Evolutionary conservation across 495 filamentous ascomycete species (phyloP).

Genomic region (Hyaloscypha finlandica): DNA sequence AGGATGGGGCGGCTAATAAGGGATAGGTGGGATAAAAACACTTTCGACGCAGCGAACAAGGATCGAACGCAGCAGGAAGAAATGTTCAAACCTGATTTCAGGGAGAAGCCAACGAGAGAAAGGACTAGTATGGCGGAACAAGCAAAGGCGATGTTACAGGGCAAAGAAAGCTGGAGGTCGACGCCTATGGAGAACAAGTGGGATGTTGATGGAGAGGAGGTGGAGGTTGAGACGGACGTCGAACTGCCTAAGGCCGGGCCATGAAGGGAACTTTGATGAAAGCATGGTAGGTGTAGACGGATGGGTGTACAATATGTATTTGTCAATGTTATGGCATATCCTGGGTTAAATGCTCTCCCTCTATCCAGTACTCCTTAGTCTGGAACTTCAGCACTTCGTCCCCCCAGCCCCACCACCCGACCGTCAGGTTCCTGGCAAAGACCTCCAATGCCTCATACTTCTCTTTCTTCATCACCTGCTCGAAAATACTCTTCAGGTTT

Average conservation of each 20-base stretch:
- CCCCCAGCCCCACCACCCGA: constrained; percentile 89
- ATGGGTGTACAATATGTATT: constrained; percentile 13
- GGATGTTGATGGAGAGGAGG: constrained; percentile 27
- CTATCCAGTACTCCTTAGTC: constrained; percentile 64
- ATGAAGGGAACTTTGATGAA: not conserved
- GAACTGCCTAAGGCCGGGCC: constrained; percentile 17
- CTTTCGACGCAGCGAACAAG: constrained; percentile 42
- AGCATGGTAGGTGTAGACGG: constrained; percentile 5
- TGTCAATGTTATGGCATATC: not conserved
- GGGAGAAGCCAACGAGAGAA: constrained; percentile 38
- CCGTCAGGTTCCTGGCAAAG: constrained; percentile 83
- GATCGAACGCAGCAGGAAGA: constrained; percentile 35
- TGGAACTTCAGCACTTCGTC: constrained; percentile 86
- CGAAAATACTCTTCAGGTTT: constrained; percentile 48
- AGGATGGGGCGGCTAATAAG: constrained; percentile 19
- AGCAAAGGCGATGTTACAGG: constrained; percentile 58
- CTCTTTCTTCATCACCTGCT: constrained; percentile 40
- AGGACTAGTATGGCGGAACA: constrained; percentile 48
- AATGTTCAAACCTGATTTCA: constrained; percentile 27
- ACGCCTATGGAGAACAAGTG: constrained; percentile 30
- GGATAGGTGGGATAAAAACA: constrained; percentile 54
- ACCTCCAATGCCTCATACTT: constrained; percentile 75
- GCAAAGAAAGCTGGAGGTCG: constrained; percentile 41
- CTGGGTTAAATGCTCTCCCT: constrained; percentile 11
- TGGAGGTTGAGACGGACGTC: constrained; percentile 29